Conservation (phyloP, 2,329 filamentous ascomycete species). For the Aspergillus melleus region DNA sequence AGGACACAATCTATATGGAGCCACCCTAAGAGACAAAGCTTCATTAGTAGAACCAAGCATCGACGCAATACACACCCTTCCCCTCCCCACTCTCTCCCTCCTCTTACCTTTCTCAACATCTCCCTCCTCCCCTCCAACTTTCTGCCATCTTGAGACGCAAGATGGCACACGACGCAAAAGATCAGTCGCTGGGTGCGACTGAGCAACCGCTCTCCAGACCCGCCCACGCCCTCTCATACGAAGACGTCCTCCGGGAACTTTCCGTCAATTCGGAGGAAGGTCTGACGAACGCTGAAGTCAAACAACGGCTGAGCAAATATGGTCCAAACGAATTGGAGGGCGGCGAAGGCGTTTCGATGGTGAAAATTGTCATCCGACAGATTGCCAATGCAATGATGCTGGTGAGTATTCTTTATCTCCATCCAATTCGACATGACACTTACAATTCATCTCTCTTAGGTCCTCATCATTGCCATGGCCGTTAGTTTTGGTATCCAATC, state of each 20-base stretch:
- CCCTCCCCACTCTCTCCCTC: neutral
- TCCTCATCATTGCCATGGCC: conserved; percentile 75
- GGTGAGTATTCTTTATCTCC: conserved; percentile 40
- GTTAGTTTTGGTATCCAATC: conserved; percentile 58
- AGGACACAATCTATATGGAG: conserved; percentile 35
- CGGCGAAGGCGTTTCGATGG: conserved; percentile 64
- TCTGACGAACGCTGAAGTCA: conserved; percentile 56
- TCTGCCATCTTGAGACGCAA: neutral
- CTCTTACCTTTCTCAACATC: conserved; percentile 1
- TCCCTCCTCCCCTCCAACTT: neutral
- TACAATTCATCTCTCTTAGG: conserved; percentile 48
- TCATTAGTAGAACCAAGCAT: conserved; percentile 10
- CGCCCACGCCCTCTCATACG: conserved; percentile 61
- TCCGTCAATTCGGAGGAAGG: conserved; percentile 58
- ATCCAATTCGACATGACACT: too few relatives aligned
- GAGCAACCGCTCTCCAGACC: conserved; percentile 58
- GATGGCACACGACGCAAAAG: conserved; percentile 4
- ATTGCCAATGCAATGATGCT: conserved; percentile 70
- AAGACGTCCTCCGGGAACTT: conserved; percentile 56
- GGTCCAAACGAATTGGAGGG: conserved; percentile 68
- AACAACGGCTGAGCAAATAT: conserved; percentile 55
- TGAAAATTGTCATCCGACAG: conserved; percentile 67
- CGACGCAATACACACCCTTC: neutral
- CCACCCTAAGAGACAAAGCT: conserved; percentile 27
- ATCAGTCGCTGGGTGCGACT: conserved; percentile 28